Conservation (phyloP, 352 stramenopile genomes). For the Pythium vanterpoolii region DNA sequence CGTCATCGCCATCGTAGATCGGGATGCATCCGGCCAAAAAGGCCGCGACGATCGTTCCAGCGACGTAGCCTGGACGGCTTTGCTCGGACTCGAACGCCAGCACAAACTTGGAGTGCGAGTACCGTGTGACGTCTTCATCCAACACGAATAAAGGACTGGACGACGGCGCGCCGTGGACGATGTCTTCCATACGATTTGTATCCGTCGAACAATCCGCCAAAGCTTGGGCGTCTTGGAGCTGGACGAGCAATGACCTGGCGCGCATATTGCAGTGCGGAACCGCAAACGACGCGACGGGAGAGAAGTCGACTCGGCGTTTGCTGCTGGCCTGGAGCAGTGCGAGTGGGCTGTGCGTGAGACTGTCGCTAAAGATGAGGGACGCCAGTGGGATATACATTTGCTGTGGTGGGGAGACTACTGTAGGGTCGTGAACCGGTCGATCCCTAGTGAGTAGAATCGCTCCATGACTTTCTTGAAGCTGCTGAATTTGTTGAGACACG, state of each 20-base stretch:
- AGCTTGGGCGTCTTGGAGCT: neutral
- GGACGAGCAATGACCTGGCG: neutral
- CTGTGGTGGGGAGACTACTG: neutral
- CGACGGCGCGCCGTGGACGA: neutral
- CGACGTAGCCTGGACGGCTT: conserved; percentile 36
- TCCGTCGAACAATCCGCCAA: neutral
- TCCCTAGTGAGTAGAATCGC: neutral
- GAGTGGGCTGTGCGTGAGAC: neutral
- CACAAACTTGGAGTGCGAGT: conserved; percentile 40
- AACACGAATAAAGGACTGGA: neutral
- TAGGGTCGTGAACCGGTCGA: neutral
- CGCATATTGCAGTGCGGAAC: neutral
- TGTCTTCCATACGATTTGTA: neutral
- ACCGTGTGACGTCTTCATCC: neutral
- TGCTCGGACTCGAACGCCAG: conserved; percentile 56
- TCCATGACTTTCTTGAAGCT: neutral
- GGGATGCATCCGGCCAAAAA: conserved; percentile 55
- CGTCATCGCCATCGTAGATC: conserved; percentile 45
- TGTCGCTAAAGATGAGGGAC: neutral
- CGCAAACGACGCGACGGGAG: neutral
- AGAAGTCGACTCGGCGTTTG: neutral
- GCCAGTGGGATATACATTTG: neutral
- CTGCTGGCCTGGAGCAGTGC: neutral
- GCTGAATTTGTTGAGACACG: neutral
- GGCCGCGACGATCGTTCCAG: conserved; percentile 54